A percentile compares a stretch with the other conserved stretches of the same genome.
These are phyloP conservation scores for Microcyclosporella mali DNA, from an alignment of 2,329 filamentous ascomycete genomes.

Conservation along the genomic window DNA sequence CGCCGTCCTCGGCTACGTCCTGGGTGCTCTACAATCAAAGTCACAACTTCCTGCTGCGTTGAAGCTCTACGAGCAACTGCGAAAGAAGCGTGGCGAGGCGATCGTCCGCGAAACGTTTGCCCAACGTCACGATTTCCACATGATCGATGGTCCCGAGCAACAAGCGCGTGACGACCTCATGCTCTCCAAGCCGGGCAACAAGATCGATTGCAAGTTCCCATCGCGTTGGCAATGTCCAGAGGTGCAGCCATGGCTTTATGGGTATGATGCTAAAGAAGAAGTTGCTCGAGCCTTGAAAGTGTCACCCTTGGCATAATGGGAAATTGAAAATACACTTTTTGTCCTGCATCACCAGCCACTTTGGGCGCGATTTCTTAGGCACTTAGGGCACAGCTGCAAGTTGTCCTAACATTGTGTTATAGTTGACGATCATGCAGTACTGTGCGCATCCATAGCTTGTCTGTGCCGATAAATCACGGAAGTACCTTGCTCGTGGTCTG, in stretches of 20 bases:
- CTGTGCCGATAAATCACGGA: too few species aligned
- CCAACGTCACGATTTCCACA: conserved; percentile 37
- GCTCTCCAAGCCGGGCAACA: conserved; percentile 48
- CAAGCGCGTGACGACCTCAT: conserved; percentile 53
- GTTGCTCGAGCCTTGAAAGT: conserved; percentile 32
- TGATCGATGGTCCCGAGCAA: conserved; percentile 51
- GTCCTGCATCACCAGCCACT: too few species aligned
- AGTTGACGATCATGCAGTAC: too few species aligned
- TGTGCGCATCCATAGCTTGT: too few species aligned
- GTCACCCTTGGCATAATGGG: conserved; percentile 5
- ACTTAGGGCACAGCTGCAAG: too few species aligned
- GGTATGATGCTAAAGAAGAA: conserved; percentile 56
- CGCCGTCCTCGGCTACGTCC: conserved; percentile 55
- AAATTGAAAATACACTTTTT: background rate
- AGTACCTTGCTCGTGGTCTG: too few species aligned
- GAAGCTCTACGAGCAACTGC: conserved; percentile 40
- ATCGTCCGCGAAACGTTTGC: conserved; percentile 60
- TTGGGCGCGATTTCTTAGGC: too few species aligned
- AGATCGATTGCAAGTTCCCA: conserved; percentile 52
- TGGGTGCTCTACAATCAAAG: conserved; percentile 45
- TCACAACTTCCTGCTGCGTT: conserved; percentile 36
- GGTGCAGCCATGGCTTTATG: conserved; percentile 59
- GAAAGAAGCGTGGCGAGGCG: conserved; percentile 45
- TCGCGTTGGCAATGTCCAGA: conserved; percentile 58
- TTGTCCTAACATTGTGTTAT: too few species aligned